Evolutionary conservation across 2,329 filamentous ascomycete genomes (phyloP).

Genomic region (Alternaria postmessia): DNA sequence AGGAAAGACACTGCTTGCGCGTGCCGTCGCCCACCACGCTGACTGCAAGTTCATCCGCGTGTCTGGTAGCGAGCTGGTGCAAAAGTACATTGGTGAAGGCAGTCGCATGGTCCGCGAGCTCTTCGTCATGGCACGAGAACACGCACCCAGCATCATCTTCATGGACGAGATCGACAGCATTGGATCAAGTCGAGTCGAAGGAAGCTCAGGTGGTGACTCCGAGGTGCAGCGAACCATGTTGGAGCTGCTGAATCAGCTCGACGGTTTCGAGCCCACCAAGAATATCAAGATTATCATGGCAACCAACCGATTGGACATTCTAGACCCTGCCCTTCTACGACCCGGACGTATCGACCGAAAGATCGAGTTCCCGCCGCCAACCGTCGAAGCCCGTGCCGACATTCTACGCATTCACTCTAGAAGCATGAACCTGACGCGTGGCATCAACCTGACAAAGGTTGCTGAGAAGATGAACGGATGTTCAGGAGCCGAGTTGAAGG

Average conservation of each 20-base stretch:
- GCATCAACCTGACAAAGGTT: slow-evolving; percentile 97
- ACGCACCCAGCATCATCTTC: slow-evolving; percentile 98
- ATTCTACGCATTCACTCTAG: slow-evolving; percentile 97
- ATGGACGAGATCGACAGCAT: slow-evolving; percentile 99
- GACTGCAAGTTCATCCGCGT: slow-evolving; percentile 99
- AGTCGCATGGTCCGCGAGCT: slow-evolving; percentile 98
- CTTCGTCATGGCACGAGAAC: slow-evolving; percentile 98
- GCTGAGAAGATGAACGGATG: slow-evolving; percentile 99
- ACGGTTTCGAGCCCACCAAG: slow-evolving; percentile 98
- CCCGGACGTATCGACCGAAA: slow-evolving; percentile 98
- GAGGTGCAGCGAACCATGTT: slow-evolving; percentile 99
- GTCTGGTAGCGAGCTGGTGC: slow-evolving; percentile 92
- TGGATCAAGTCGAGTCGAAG: slow-evolving; percentile 94
- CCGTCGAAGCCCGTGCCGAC: slow-evolving; percentile 93
- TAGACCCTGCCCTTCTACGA: slow-evolving; percentile 91
- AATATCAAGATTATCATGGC: slow-evolving; percentile 99
- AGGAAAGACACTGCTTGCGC: slow-evolving; percentile 92
- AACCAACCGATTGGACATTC: slow-evolving; percentile 95
- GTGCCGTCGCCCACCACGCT: slow-evolving; percentile 96
- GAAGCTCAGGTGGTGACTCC: slow-evolving; percentile 92
- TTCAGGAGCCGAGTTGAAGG: slow-evolving; percentile 96
- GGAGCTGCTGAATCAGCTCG: slow-evolving; percentile 96
- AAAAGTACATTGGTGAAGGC: slow-evolving; percentile 99
- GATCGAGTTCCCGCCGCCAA: slow-evolving; percentile 98
- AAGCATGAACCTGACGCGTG: slow-evolving; percentile 97